phyloP scores from a whole-genome alignment of 208 protist genomes.

The Trypanosomatidae sp. region DNA sequence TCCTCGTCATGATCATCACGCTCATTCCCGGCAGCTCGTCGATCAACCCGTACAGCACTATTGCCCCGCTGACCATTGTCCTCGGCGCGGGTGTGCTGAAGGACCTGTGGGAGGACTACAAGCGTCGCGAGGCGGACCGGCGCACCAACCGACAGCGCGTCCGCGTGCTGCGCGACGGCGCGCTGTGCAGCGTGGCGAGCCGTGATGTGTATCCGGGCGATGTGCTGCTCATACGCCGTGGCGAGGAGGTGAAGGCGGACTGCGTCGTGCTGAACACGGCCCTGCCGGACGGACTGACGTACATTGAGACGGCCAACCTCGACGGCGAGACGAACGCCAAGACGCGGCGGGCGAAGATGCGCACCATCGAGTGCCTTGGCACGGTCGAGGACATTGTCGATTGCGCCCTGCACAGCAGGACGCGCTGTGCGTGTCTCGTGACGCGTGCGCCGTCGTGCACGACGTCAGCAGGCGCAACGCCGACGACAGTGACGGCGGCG shows the following conservation, averaged over 20 bases:
- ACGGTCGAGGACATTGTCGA: conserved; percentile 69
- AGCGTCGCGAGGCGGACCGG: conserved; percentile 40
- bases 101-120: conserved; percentile 79
- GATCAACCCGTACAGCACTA: conserved; percentile 79
- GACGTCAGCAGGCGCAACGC: no score
- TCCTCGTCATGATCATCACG: conserved; percentile 81
- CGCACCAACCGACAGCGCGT: conserved; percentile 33
- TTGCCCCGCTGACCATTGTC: conserved; percentile 77
- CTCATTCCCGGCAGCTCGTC: conserved; percentile 78
- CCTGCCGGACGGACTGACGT: conserved; percentile 61
- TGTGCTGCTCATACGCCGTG: conserved; percentile 50
- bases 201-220: conserved; percentile 74
- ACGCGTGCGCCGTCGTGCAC: no score
- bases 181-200: conserved; percentile 20
- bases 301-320: conserved; percentile 86
- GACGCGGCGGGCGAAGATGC: conserved; percentile 40
- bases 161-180: conserved; percentile 22
- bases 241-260: conserved; percentile 70
- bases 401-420: conserved; percentile 9
- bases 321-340: conserved; percentile 90
- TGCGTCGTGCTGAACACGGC: conserved; percentile 66
- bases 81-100: conserved; percentile 77
- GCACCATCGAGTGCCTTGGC: conserved; percentile 38
- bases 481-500: no score
- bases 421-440: no score